Evolutionary conservation across 805 yeast species (phyloP).

Genomic region (Saccharomycopsis capsularis): DNA sequence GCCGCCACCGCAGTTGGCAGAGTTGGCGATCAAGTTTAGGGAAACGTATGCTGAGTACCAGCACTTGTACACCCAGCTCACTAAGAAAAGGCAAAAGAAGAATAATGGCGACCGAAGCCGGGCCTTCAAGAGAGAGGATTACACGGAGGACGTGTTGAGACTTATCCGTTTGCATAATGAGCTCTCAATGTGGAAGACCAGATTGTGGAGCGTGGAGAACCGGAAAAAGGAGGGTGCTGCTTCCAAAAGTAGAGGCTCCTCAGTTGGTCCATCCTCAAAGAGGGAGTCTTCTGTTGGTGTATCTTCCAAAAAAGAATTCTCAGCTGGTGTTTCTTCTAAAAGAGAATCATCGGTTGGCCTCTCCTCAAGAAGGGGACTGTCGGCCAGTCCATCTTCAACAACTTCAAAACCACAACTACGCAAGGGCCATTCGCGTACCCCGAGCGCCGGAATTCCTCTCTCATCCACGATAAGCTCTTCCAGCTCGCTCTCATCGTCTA

Average conservation of each 20-base stretch:
- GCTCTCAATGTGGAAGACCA: constrained; percentile 17
- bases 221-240: not conserved
- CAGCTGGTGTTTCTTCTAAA: not conserved
- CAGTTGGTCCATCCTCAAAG: not conserved
- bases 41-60: constrained; percentile 15
- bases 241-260: not conserved
- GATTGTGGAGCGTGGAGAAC: constrained; percentile 10
- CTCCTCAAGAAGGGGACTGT: not conserved
- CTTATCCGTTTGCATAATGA: constrained; percentile 18
- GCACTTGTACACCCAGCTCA: constrained; percentile 7
- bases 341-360: not conserved
- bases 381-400: too few species aligned
- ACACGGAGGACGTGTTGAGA: constrained; percentile 11
- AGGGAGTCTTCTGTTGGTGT: not conserved
- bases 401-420: not conserved
- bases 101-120: not conserved
- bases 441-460: not conserved
- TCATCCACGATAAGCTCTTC: not conserved
- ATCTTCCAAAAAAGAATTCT: not conserved
- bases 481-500: not conserved
- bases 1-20: constrained; percentile 2
- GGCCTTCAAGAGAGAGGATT: not conserved
- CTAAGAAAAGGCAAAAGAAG: not conserved
- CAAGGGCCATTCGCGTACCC: not conserved
- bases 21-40: constrained; percentile 11